Base-by-base conservation (phyloP, 352 stramenopile species). In the Phytophthora fragariae region DNA sequence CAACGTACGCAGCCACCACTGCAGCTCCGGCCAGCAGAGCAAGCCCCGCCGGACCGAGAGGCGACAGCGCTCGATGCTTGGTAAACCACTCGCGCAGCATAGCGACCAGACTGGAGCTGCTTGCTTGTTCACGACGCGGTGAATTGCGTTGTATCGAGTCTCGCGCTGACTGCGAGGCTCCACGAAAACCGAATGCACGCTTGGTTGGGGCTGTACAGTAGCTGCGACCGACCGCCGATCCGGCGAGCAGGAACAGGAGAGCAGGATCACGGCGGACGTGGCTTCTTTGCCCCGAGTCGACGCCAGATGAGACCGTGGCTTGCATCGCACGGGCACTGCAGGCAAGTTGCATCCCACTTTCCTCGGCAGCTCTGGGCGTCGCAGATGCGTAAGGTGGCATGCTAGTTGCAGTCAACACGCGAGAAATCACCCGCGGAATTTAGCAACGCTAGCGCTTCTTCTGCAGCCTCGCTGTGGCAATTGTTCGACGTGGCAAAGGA, bases 31-130 rank as follows among this genome's bases (percentile, higher is more conserved):
- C 62, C 5, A 81, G 57, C 6, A 81, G 44, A 1, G 58, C 58
- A 41, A 81, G 52, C 1, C 74, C 70, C 7, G 74, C 70, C 39
- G 65, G 54, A 19, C 74, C 65, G 29, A 81, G 65, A 11, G 74
- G 61, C 1, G 74, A 68, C 17, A 75, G 27, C 5, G 31, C 29
- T 37, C 62, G 70, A 47, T 71, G 54, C 33, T 81, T 78, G 7
- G 46, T 8, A 7, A 78, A 53, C 70, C 74, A 81, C 12, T 56
- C 46, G 46, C 74, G 70, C 44, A 81, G 47, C 74, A 81, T 81
- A 27, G n/a, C 27, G 24, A 61, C 4, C 15, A 14, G 17, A 44
- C 11, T 17, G 44, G 10, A 29, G 19, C 11, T 14, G 33, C 53
- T 39, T 37, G 17, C 27, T 61, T 74, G 58, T 17, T 53, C 60